Base-by-base conservation (phyloP, 768 basidiomycete species). In the Suillus lakei region DNA sequence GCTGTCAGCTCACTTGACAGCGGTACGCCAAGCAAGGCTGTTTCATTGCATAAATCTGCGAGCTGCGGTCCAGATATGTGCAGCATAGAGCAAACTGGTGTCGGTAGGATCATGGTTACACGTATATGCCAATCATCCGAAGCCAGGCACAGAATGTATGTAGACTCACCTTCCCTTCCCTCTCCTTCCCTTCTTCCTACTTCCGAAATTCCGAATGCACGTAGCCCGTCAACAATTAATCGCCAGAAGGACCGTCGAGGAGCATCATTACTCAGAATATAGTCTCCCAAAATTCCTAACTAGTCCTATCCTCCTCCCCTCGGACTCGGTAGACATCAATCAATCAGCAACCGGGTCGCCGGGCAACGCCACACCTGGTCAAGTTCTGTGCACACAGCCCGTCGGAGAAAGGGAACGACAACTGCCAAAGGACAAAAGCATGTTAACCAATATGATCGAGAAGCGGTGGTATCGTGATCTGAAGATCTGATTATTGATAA, bases 171-270 rank as follows among this genome's bases (percentile, higher is more conserved):
- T 56, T 36, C 34, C n/a, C 23, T 50, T 15, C 23, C 10, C 12
- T 38, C 12, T 12, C 10, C 23, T 50, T 18, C 41, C n/a, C 21
- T 48, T n/a, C n/a, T 26, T 28, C 56, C 16, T 26, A 39, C 53
- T 59, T 59, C 53, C 18, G 18, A 32, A 54, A 21, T 36, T 56
- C 54, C 32, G 54, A 36, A 55, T 36, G 13, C 34, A 36, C n/a
- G 13, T 56, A 36, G n/a, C 55, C 34, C 55, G 34, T 56, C 56
- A 59, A 59, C 58, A 59, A 59, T 59, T 41, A 59, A 59, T 59
- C 58, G 58, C 39, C 18, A 59, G 58, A 59, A 59, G 58, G 39
- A 39, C 58, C 10, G 16, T 51, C 26, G 48, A 5, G 23, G 23
- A 38, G 36, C n/a, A 13, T 38, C 36, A 36, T 34, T n/a, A 18